Conservation (phyloP, 2,329 filamentous ascomycete species). For the Pyricularia pennisetigena region DNA sequence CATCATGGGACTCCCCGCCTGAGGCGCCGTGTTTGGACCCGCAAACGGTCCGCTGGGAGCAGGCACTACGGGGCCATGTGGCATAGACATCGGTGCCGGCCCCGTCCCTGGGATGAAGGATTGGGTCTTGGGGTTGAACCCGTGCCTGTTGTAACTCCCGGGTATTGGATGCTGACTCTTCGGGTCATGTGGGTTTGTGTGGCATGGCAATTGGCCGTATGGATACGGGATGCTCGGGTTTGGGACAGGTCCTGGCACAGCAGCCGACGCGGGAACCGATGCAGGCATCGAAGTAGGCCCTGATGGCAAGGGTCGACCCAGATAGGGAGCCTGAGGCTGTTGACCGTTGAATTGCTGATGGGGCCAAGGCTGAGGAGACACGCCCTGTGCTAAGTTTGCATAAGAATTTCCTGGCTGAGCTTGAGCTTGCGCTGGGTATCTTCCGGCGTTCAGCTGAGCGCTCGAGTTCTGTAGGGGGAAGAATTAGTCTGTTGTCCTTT, state of each 20-base stretch:
- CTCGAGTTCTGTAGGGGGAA: not conserved
- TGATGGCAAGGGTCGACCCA: constrained; percentile 14
- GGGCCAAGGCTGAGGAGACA: constrained; percentile 25
- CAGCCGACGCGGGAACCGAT: not conserved
- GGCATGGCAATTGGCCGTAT: constrained; percentile 68
- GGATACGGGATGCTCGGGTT: constrained; percentile 49
- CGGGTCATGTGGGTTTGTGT: constrained; percentile 59
- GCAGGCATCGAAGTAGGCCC: constrained; percentile 7
- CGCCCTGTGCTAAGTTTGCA: constrained; percentile 11
- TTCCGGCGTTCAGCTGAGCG: not conserved
- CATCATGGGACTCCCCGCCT: constrained; percentile 3
- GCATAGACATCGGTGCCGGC: constrained; percentile 31
- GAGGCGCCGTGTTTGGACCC: constrained; percentile 22
- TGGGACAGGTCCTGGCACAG: constrained; percentile 6
- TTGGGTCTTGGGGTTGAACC: constrained; percentile 91
- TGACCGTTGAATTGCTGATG: constrained; percentile 12
- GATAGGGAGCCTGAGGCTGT: constrained; percentile 15
- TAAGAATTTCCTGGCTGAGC: not conserved
- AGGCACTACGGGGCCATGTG: constrained; percentile 29
- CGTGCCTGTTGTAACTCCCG: constrained; percentile 53
- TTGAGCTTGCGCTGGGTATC: constrained; percentile 15
- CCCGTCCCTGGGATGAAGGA: constrained; percentile 68
- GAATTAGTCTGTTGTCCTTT: constrained; percentile 8
- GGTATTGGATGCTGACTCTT: constrained; percentile 75
- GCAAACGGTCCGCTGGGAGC: constrained; percentile 23